phyloP scores from a whole-genome alignment of 192 early-diverging fungal species.

The Backusella circina region DNA sequence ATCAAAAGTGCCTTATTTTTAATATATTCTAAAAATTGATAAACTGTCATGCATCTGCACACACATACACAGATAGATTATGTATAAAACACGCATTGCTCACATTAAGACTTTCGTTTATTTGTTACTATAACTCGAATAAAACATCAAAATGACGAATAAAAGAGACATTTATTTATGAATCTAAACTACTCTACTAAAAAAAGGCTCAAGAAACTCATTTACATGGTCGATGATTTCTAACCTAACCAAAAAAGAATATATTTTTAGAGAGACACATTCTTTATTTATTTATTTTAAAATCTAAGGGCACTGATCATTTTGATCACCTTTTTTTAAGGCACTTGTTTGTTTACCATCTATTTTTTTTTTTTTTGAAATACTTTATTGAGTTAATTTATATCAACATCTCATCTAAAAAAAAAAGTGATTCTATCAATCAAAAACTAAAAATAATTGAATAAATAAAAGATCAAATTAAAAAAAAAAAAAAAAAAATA shows the following conservation, averaged over 20 bases:
- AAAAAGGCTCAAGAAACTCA: background rate
- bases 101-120: background rate
- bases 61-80: background rate
- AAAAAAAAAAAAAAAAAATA: background rate
- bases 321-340: background rate
- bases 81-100: background rate
- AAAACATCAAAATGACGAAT: no score
- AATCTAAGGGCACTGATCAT: background rate
- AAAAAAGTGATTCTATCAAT: background rate
- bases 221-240: background rate
- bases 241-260: background rate
- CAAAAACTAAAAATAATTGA: no score
- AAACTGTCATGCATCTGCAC: background rate
- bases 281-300: constrained; percentile 5
- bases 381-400: background rate
- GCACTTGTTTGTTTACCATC: background rate
- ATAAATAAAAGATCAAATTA: no score
- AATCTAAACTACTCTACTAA: background rate
- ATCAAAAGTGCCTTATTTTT: background rate
- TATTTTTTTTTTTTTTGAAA: background rate
- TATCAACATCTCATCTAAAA: background rate
- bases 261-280: background rate
- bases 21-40: background rate
- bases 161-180: background rate
- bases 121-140: no score